These are phyloP conservation scores for Calonectria multiphialidica DNA, from an alignment of 2,329 filamentous ascomycete species.

Conservation along the genomic window DNA sequence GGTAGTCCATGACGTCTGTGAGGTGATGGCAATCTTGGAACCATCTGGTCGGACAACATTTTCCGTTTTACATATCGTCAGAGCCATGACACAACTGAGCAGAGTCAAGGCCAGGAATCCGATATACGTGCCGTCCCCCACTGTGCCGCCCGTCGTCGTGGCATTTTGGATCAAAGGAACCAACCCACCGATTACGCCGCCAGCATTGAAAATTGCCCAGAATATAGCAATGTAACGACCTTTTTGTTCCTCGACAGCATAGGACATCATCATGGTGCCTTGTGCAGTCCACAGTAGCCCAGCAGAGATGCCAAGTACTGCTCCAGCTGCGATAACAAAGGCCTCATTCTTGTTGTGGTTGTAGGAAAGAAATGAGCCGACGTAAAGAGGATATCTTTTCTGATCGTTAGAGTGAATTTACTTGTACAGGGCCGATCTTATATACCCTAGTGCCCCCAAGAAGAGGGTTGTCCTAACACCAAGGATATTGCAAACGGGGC, in stretches of 20 bases:
- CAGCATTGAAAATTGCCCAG: constrained; percentile 1
- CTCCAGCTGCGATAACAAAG: neutral
- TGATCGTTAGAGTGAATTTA: neutral
- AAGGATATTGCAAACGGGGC: neutral
- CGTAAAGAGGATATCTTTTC: neutral
- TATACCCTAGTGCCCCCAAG: neutral
- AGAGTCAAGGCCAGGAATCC: neutral
- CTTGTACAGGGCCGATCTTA: neutral
- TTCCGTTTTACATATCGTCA: neutral
- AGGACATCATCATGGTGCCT: constrained; percentile 3
- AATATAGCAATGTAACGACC: neutral
- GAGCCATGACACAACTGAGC: neutral
- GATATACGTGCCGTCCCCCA: neutral
- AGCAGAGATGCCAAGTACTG: neutral
- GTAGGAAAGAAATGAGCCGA: constrained; percentile 3
- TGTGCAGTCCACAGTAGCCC: constrained; percentile 1
- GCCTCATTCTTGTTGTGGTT: neutral
- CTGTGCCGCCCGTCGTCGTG: neutral
- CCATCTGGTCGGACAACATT: neutral
- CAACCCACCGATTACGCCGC: neutral
- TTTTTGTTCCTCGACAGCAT: neutral
- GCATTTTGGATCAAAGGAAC: neutral
- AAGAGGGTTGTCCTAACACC: neutral
- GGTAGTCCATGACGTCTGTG: neutral
- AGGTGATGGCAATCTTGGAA: neutral